Percentiles rank a stretch among this genome's conserved stretches.
phyloP scores from a whole-genome alignment of 352 stramenopile species.

The Phytopythium sindhum region DNA sequence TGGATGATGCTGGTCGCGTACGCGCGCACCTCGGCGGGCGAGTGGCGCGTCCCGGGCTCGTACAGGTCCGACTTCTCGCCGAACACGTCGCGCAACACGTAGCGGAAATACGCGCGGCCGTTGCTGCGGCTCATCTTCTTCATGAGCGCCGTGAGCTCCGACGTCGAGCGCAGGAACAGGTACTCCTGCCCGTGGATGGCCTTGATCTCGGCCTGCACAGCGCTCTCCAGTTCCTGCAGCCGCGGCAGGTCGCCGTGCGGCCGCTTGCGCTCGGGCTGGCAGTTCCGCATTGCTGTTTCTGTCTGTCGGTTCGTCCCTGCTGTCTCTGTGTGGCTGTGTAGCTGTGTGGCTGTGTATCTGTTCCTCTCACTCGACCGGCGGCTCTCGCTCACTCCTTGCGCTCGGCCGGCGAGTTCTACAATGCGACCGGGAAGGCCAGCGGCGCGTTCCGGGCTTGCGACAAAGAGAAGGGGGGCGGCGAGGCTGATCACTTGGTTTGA shows the following conservation, averaged over 20 bases:
- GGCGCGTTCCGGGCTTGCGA: conserved; percentile 3
- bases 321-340: background rate
- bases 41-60: conserved; percentile 17
- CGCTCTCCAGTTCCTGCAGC: conserved; percentile 62
- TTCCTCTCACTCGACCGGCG: background rate
- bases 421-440: background rate
- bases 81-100: conserved; percentile 75
- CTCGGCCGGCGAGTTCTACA: conserved; percentile 4
- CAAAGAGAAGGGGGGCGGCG: background rate
- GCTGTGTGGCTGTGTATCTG: background rate
- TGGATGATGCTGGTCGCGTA: conserved; percentile 66
- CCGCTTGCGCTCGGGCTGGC: conserved; percentile 25
- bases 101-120: conserved; percentile 77
- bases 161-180: conserved; percentile 76
- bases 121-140: conserved; percentile 66
- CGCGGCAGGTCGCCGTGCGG: conserved; percentile 51
- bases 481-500: background rate
- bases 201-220: conserved; percentile 62
- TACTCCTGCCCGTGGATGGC: conserved; percentile 60
- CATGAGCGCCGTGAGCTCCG: conserved; percentile 64
- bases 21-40: conserved; percentile 36
- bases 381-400: background rate
- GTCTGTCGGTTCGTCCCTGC: background rate
- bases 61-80: conserved; percentile 61
- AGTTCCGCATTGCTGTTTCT: conserved; percentile 23